phyloP scores from a whole-genome alignment of 371 early-diverging fungal species.

The Actinomortierella ambigua region DNA sequence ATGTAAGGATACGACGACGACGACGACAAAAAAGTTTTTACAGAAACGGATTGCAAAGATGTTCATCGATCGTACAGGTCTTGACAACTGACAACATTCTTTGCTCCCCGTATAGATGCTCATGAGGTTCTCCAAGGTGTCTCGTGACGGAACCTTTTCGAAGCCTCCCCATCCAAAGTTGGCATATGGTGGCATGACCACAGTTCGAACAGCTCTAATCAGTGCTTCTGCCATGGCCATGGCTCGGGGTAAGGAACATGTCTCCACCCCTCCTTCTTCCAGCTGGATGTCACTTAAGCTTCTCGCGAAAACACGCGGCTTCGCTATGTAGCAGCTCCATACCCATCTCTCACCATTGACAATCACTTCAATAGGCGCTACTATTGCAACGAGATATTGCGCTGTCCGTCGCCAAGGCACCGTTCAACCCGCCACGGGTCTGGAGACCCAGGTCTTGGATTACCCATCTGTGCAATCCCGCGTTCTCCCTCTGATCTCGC shows the following conservation, averaged over 20 bases:
- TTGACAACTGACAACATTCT: too few relatives aligned
- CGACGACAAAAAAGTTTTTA: too few relatives aligned
- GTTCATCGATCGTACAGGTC: neutral
- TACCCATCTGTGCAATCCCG: conserved; percentile 80
- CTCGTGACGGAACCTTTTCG: conserved; percentile 67
- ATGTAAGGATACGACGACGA: too few relatives aligned
- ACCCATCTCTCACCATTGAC: too few relatives aligned
- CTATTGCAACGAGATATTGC: conserved; percentile 55
- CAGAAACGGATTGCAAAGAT: too few relatives aligned
- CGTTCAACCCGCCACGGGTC: conserved; percentile 43
- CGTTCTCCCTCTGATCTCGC: conserved; percentile 70
- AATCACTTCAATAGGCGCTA: conserved; percentile 50
- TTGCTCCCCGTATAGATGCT: conserved; percentile 66
- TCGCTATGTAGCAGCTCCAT: too few relatives aligned
- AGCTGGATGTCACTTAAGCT: too few relatives aligned
- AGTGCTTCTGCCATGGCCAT: conserved; percentile 55
- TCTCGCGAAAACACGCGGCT: too few relatives aligned
- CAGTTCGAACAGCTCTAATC: conserved; percentile 71
- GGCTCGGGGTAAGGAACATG: conserved; percentile 52
- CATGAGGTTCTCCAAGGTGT: conserved; percentile 78
- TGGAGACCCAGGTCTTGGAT: conserved; percentile 76
- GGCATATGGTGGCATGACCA: conserved; percentile 81
- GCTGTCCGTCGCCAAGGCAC: conserved; percentile 58
- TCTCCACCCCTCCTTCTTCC: too few relatives aligned
- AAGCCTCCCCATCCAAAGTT: conserved; percentile 77